Evolutionary conservation across 2,329 filamentous ascomycete species (phyloP), one percentile per base, ranked within the genome.

Genomic region (Aspergillus sp.): DNA sequence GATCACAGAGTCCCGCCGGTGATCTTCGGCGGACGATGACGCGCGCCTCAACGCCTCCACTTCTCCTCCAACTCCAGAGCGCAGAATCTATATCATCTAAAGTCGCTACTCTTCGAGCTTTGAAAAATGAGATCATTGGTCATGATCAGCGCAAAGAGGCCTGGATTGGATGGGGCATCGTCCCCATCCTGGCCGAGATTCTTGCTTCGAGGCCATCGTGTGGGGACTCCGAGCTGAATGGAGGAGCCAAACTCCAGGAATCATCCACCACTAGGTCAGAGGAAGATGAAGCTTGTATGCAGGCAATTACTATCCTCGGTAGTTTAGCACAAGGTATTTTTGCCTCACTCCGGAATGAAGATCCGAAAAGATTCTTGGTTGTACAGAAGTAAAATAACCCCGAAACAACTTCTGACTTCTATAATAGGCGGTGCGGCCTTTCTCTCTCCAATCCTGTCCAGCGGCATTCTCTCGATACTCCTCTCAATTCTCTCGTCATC

Each of bases 91-190:
- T 61, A 43, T 62, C 59, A 33, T 59, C 60, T 37, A 69, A 67
- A 48, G 58, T 79, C 33, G 70, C 74, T 27, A 79, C 83, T 39
- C 75, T 96, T 36, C 81, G 83, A 52, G 74, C 76, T 34, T 72
- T 98, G 28, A 97, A 95, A 72, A 93, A 95, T 66, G 86, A 93
- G 50, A 78, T 95, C 38, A 82, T 95, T 47, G 93, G 93, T 26
- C 89, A 97, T 66, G 78, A 86, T 30, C 83, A 91, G 65, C 84
- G 85, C 64, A 98, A 98, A 68, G 85, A 91, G 67, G 69, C 81
- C 44, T 90, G 85, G 74, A 76, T 96, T 33, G 74, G 74, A 45
- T 71, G 80, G 43, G 90, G 90, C 30, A 70, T 87, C 39, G 73
- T 80, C 27, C 71, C 73, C 31, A 65, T 80, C 40, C 65, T 85